Evolutionary conservation across 2,329 filamentous ascomycete species (phyloP).

Genomic region (Huntiella omanensis): DNA sequence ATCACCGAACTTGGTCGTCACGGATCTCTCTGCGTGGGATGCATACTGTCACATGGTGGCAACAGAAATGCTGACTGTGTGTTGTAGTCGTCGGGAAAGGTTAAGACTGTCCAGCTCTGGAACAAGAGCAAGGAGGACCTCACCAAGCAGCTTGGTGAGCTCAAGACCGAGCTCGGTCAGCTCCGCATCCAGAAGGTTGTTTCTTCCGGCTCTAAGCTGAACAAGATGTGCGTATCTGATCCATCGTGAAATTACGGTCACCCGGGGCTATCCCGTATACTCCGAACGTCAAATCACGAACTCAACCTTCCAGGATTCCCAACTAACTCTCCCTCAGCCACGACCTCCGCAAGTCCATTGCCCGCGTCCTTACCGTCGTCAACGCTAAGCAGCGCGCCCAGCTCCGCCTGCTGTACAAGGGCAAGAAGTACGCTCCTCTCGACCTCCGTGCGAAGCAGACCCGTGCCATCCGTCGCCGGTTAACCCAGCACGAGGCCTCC

Average conservation of each 20-base stretch:
- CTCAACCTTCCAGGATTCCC: background rate
- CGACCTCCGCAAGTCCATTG: constrained; percentile 98
- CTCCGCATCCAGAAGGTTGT: constrained; percentile 97
- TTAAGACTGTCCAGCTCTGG: constrained; percentile 96
- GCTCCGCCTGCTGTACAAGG: constrained; percentile 98
- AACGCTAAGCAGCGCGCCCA: constrained; percentile 98
- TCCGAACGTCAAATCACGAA: background rate
- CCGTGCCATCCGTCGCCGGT: constrained; percentile 86
- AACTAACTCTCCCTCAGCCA: constrained; percentile 39
- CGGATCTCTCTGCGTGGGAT: too few relatives aligned
- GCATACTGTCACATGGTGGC: background rate
- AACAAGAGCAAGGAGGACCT: constrained; percentile 98
- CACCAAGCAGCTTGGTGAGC: constrained; percentile 80
- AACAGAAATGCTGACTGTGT: constrained; percentile 9
- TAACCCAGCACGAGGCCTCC: constrained; percentile 79
- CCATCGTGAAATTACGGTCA: background rate
- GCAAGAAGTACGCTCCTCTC: constrained; percentile 98
- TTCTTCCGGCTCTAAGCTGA: constrained; percentile 88
- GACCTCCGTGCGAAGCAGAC: constrained; percentile 98
- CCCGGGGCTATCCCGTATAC: background rate
- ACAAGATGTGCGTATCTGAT: constrained; percentile 60
- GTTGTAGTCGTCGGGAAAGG: constrained; percentile 37
- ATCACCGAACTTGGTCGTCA: too few relatives aligned
- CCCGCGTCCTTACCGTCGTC: constrained; percentile 96
- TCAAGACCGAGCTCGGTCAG: constrained; percentile 91